These are phyloP conservation scores for Phytophthora tubulina DNA, from an alignment of 352 stramenopile genomes.

Conservation along the genomic window DNA sequence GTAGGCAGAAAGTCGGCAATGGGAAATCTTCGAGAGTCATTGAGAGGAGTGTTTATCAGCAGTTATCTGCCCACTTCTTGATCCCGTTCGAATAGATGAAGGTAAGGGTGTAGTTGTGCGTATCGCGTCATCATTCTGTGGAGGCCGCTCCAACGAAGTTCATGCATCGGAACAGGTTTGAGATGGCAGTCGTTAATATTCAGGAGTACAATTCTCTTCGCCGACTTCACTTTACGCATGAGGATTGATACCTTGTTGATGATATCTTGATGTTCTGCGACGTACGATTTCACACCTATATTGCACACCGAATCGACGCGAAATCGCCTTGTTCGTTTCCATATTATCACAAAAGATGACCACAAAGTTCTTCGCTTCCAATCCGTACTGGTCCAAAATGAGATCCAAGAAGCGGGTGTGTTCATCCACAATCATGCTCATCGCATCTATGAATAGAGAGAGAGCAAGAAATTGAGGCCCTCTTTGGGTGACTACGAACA, in stretches of 20 bases:
- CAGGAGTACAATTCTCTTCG: background rate
- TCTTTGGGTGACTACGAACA: background rate
- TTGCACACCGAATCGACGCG: background rate
- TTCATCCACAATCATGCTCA: conserved; percentile 2
- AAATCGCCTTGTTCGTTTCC: background rate
- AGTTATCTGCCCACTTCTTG: background rate
- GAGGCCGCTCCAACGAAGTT: background rate
- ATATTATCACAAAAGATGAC: conserved; percentile 22
- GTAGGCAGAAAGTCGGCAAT: background rate
- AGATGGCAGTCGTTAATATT: background rate
- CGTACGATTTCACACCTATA: too few species aligned
- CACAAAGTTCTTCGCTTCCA: conserved; percentile 1
- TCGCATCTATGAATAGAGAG: background rate
- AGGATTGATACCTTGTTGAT: background rate
- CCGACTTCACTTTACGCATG: conserved; percentile 11
- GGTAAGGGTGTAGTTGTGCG: background rate
- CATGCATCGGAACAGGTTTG: conserved; percentile 4
- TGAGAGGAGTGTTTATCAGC: background rate
- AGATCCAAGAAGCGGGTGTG: conserved; percentile 8
- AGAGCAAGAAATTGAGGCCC: background rate
- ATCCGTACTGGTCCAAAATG: conserved; percentile 8
- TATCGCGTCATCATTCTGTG: conserved; percentile 1
- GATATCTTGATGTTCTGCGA: too few species aligned
- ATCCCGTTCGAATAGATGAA: background rate
- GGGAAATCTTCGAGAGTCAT: background rate